Conservation (phyloP, 495 filamentous ascomycete genomes). For the Talaromyces adpressus region DNA sequence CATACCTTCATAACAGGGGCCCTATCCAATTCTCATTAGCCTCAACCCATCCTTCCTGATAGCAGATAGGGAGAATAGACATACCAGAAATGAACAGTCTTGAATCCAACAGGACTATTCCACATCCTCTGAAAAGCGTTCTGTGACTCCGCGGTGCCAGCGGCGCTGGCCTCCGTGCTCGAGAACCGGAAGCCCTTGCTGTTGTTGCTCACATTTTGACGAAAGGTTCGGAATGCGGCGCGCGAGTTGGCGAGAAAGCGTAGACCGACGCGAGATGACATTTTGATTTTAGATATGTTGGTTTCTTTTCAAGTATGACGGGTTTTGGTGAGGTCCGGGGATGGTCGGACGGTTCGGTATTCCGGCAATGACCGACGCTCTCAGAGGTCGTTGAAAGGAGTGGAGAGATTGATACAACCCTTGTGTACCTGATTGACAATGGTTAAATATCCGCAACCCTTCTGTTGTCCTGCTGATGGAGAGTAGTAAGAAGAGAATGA, state of each 20-base stretch:
- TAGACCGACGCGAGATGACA: slow-evolving; percentile 41
- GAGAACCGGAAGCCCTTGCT: slow-evolving; percentile 52
- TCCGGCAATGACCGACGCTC: slow-evolving; percentile 8
- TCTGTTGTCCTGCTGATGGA: not conserved
- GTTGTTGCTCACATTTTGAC: slow-evolving; percentile 12
- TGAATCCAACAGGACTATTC: slow-evolving; percentile 80
- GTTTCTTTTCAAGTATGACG: not conserved
- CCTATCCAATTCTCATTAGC: slow-evolving; percentile 37
- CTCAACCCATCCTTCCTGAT: not conserved
- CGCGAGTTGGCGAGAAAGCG: slow-evolving; percentile 44
- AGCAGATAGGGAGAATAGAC: slow-evolving; percentile 12
- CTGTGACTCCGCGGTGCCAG: slow-evolving; percentile 39
- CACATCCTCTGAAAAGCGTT: slow-evolving; percentile 66
- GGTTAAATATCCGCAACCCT: not conserved
- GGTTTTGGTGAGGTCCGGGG: not conserved
- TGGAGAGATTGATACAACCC: not conserved
- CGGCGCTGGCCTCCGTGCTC: slow-evolving; percentile 49
- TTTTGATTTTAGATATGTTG: slow-evolving; percentile 13
- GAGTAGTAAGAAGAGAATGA: not conserved
- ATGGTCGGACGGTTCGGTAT: not conserved
- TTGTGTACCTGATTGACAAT: not conserved
- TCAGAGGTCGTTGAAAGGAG: not conserved
- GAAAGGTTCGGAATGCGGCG: slow-evolving; percentile 44
- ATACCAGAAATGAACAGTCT: slow-evolving; percentile 98
- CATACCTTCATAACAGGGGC: slow-evolving; percentile 93